A percentile compares a stretch with the other conserved stretches of the same genome.
phyloP scores from a whole-genome alignment of 306 rosid genomes.

The Prinsepia uniflora region DNA sequence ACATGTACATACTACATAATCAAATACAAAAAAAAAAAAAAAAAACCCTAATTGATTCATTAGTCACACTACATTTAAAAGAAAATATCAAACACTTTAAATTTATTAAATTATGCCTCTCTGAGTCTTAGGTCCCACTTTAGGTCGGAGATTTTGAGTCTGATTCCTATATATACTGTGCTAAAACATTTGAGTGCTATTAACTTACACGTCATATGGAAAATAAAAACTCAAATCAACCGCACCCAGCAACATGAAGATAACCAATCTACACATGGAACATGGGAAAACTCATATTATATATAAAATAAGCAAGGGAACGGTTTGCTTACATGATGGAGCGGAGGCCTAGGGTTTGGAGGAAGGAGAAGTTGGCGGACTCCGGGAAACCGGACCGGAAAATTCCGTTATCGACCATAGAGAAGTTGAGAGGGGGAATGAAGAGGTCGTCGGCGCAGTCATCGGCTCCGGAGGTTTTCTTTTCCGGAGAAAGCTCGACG shows the following conservation, averaged over 20 bases:
- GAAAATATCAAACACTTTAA: background rate
- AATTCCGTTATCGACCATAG: constrained; percentile 92
- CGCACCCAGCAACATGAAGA: background rate
- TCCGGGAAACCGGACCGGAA: constrained; percentile 96
- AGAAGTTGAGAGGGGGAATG: constrained; percentile 87
- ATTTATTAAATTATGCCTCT: background rate
- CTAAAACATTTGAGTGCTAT: too few relatives aligned
- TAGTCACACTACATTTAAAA: too few relatives aligned
- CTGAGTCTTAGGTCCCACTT: too few relatives aligned
- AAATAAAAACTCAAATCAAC: too few relatives aligned
- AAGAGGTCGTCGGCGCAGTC: constrained; percentile 53
- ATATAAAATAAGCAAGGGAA: background rate
- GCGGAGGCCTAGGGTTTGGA: constrained; percentile 78
- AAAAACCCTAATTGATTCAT: too few relatives aligned
- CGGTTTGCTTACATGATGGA: constrained; percentile 61
- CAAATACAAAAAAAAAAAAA: too few relatives aligned
- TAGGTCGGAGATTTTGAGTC: too few relatives aligned
- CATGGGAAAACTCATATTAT: background rate
- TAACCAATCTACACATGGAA: background rate
- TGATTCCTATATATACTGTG: too few relatives aligned
- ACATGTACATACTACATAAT: constrained; percentile 9
- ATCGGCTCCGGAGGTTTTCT: background rate
- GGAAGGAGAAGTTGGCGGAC: constrained; percentile 77
- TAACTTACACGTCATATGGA: too few relatives aligned
- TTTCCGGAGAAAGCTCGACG: constrained; percentile 2